Conservation (phyloP, 192 early-diverging fungal genomes). For the Thoreauomyces humboldtii region DNA sequence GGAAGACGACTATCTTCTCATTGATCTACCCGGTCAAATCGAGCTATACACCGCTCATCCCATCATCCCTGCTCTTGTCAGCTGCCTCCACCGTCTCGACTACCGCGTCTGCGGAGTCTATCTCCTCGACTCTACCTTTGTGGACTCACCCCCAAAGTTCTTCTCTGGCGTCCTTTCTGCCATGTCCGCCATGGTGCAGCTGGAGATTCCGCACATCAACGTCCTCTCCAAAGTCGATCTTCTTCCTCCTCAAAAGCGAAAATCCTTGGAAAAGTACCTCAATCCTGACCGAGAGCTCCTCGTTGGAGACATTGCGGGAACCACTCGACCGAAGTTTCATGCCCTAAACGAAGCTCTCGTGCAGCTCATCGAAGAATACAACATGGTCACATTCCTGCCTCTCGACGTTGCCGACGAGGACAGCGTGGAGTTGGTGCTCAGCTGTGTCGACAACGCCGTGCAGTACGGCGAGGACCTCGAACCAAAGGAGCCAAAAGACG, state of each 20-base stretch:
- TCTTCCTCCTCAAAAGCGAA: slow-evolving; percentile 46
- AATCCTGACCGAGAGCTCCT: slow-evolving; percentile 88
- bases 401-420: slow-evolving; percentile 94
- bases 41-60: slow-evolving; percentile 98
- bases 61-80: slow-evolving; percentile 84
- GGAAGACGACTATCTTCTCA: slow-evolving; percentile 94
- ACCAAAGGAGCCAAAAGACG: slow-evolving; percentile 75
- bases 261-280: slow-evolving; percentile 65
- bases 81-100: slow-evolving; percentile 63
- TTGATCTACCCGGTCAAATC: slow-evolving; percentile 98
- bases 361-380: slow-evolving; percentile 91
- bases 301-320: slow-evolving; percentile 74
- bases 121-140: slow-evolving; percentile 88
- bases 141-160: slow-evolving; percentile 94
- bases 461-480: slow-evolving; percentile 98
- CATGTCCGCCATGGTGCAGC: slow-evolving; percentile 91
- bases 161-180: slow-evolving; percentile 96
- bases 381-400: slow-evolving; percentile 94
- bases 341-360: slow-evolving; percentile 87
- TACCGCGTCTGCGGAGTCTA: slow-evolving; percentile 93
- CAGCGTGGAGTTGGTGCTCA: slow-evolving; percentile 79
- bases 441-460: slow-evolving; percentile 89
- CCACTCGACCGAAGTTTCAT: slow-evolving; percentile 74
- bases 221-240: slow-evolving; percentile 98
- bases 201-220: slow-evolving; percentile 98